phyloP scores from a whole-genome alignment of 2,329 filamentous ascomycete genomes.

The Aureobasidium namibiae region DNA sequence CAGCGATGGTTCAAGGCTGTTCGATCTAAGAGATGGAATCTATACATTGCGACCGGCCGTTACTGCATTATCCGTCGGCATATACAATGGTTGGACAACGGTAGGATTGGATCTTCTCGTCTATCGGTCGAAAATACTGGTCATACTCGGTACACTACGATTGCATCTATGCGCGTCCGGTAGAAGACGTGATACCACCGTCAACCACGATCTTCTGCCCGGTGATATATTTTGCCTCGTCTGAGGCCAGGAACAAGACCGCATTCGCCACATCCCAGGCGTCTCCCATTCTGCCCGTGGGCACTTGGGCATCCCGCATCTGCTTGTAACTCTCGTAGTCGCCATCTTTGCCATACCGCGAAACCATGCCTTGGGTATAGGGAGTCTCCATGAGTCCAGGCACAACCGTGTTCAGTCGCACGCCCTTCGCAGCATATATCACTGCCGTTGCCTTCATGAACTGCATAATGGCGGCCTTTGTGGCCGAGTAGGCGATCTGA shows the following conservation, averaged over 20 bases:
- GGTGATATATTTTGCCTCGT: constrained; percentile 10
- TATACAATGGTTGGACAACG: too few species aligned
- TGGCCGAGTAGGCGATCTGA: background rate
- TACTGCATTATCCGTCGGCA: too few species aligned
- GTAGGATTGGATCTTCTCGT: too few species aligned
- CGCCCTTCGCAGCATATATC: background rate
- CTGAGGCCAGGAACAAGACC: background rate
- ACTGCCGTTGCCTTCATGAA: background rate
- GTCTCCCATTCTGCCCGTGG: background rate
- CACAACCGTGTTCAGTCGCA: background rate
- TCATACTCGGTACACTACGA: too few species aligned
- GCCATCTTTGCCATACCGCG: background rate
- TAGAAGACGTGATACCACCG: constrained; percentile 1
- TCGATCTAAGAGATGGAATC: too few species aligned
- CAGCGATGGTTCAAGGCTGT: too few species aligned
- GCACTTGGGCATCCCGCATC: background rate
- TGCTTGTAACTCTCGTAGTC: background rate
- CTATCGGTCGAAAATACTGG: too few species aligned
- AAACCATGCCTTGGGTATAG: background rate
- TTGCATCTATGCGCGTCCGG: background rate
- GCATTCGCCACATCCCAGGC: constrained; percentile 9
- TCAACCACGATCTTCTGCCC: constrained; percentile 10
- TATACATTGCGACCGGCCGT: too few species aligned
- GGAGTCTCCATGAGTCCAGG: background rate
- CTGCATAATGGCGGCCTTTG: background rate